These are phyloP conservation scores for Tephrocybe sp. DNA, from an alignment of 768 basidiomycete species.

Conservation along the genomic window DNA sequence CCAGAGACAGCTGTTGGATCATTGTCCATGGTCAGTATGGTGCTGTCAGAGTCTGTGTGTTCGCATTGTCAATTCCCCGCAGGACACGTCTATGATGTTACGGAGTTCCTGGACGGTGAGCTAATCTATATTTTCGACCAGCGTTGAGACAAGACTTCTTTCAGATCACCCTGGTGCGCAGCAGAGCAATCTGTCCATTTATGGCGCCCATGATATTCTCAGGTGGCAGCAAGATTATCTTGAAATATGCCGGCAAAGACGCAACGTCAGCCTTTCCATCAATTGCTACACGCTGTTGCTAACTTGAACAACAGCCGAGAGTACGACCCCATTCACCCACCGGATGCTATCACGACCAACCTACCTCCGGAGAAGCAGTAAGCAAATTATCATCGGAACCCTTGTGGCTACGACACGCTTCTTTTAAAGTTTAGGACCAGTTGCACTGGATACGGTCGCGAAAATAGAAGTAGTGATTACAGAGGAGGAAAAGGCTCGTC, in stretches of 20 bases:
- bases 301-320: constrained; percentile 47
- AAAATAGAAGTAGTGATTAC: constrained; percentile 64
- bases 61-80: not conserved
- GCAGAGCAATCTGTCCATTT: not conserved
- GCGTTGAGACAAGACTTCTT: not conserved
- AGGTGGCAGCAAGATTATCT: constrained; percentile 83
- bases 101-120: constrained; percentile 72
- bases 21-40: constrained; percentile 72
- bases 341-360: constrained; percentile 73
- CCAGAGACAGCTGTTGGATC: constrained; percentile 73
- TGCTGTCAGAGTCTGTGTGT: not conserved
- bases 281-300: not conserved
- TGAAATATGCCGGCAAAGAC: constrained; percentile 89
- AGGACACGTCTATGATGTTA: constrained; percentile 80
- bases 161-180: constrained; percentile 64
- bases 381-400: too few species aligned
- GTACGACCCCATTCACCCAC: constrained; percentile 91
- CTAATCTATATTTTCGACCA: not conserved
- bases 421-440: constrained; percentile 67
- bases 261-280: constrained; percentile 61
- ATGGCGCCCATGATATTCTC: constrained; percentile 10
- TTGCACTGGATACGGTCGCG: constrained; percentile 69
- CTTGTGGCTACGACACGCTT: not conserved
- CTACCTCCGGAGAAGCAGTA: constrained; percentile 86
- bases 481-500: constrained; percentile 69